Evolutionary conservation across 2,329 filamentous ascomycete genomes (phyloP), one percentile per base, ranked within the genome.

Genomic region (Pyricularia pennisetigena): DNA sequence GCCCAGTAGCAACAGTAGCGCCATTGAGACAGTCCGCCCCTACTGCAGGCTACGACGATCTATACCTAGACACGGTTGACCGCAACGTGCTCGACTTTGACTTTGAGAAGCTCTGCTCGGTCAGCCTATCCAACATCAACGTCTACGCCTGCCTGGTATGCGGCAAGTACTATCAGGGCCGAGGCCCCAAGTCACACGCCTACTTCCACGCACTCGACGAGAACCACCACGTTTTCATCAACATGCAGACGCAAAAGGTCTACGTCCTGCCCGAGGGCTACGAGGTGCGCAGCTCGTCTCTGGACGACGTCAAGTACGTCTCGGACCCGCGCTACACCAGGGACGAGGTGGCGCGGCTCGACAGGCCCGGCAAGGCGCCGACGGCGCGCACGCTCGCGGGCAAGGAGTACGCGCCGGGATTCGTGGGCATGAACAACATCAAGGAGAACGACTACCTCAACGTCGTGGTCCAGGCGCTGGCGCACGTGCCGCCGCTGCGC

Each of bases 381-480:
- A 83, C 82, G 23, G 86, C 88, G 63, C 93, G 90, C 85, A 94
- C 97, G 74, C 84, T 98, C 61, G 83, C 84, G 66, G 93, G 93
- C 71, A 92, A 90, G 78, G 88, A 91, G 76, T 99, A 99, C 79
- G 90, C 90, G 72, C 95, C 95, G 24, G 94, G 95, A 6, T 99
- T 94, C 76, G 93, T 99, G 70, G 95, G 95, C 72, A 96, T 99
- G 92, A 99, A 99, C 84, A 99, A 99, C 80, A 97, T 99, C 84
- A 99, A 99, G 79, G 93, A 95, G 69, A 99, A 99, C 80, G 95
- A 99, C 82, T 99, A 99, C 80, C 86, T 98, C 75, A 99, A 99
- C 76, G 94, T 97, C 29, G 87, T 97, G 3, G 90, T 97, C 65
- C 95, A 99, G 78, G 90, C 94, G 7, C 85, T 99, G 54, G 90